These are phyloP conservation scores for Coffea eugenioides DNA, from an alignment of 257 asterid species.

Conservation along the genomic window DNA sequence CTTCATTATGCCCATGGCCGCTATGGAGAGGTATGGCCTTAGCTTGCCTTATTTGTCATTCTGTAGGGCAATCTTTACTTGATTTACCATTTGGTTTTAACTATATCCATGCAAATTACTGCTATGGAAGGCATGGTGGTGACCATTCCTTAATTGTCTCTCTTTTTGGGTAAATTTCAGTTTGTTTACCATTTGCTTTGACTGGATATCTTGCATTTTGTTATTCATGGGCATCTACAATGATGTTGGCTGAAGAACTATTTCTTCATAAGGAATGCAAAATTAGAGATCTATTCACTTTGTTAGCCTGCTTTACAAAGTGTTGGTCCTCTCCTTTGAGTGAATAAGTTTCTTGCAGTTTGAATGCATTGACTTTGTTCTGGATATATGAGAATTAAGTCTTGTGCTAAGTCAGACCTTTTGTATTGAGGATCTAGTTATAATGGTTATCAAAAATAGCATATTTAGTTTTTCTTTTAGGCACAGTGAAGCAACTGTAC, in stretches of 20 bases:
- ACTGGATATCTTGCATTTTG: too few species aligned
- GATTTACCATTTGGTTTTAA: neutral
- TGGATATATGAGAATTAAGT: too few species aligned
- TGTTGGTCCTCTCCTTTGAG: neutral
- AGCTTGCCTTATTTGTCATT: neutral
- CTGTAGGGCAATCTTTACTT: neutral
- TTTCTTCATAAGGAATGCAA: too few species aligned
- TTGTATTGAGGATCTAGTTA: neutral
- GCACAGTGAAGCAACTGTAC: neutral
- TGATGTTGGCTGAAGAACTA: neutral
- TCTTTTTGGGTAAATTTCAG: too few species aligned
- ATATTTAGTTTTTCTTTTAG: neutral
- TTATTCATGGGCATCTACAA: too few species aligned
- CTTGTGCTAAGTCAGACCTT: neutral
- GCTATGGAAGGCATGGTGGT: too few species aligned
- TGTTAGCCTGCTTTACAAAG: neutral
- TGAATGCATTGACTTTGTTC: too few species aligned
- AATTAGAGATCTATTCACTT: neutral
- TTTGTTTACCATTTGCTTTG: too few species aligned
- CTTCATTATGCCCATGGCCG: constrained; percentile 65
- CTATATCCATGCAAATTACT: too few species aligned
- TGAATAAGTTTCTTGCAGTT: too few species aligned
- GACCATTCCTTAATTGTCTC: too few species aligned
- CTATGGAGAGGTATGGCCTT: constrained; percentile 61
- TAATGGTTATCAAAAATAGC: neutral